Percentiles rank a stretch among this genome's conserved stretches.
phyloP scores from a whole-genome alignment of 2,329 filamentous ascomycete species.

The Plectosphaerella sp. region DNA sequence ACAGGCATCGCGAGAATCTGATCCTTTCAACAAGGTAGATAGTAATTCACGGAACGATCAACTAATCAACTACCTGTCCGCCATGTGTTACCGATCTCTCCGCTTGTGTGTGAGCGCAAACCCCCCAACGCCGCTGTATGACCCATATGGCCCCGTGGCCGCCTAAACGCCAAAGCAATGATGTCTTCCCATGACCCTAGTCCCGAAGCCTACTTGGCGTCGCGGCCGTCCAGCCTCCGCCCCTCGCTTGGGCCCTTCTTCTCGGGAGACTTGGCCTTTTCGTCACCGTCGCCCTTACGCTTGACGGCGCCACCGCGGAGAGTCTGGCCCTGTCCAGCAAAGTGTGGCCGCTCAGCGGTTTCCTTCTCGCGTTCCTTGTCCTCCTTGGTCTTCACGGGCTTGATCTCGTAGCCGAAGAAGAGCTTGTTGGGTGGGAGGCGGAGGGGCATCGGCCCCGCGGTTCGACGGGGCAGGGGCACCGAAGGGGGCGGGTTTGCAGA shows the following conservation, averaged over 20 bases:
- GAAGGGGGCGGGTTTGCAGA: slow-evolving; percentile 33
- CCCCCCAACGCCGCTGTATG: neutral
- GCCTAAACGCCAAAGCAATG: neutral
- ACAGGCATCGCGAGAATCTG: no score
- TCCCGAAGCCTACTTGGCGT: slow-evolving; percentile 9
- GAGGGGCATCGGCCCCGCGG: slow-evolving; percentile 81
- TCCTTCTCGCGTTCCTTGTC: slow-evolving; percentile 64
- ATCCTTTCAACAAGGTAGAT: neutral
- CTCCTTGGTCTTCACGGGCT: slow-evolving; percentile 75
- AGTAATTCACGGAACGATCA: neutral
- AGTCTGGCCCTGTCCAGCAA: slow-evolving; percentile 81
- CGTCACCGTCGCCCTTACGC: slow-evolving; percentile 58
- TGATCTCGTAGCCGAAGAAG: slow-evolving; percentile 95
- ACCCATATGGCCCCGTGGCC: neutral
- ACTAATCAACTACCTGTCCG: neutral
- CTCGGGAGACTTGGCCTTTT: slow-evolving; percentile 40
- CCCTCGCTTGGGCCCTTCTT: slow-evolving; percentile 42
- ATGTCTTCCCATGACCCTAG: neutral
- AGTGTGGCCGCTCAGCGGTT: slow-evolving; percentile 64
- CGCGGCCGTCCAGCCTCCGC: slow-evolving; percentile 38
- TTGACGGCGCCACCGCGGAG: slow-evolving; percentile 61
- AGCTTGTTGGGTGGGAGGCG: slow-evolving; percentile 83
- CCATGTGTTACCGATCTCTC: neutral
- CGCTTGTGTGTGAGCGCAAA: neutral
- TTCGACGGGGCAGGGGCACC: slow-evolving; percentile 36